A percentile compares a stretch with the other conserved stretches of the same genome.
Conservation (phyloP, 2,329 filamentous ascomycete species). For the Stromatinia cepivora region DNA sequence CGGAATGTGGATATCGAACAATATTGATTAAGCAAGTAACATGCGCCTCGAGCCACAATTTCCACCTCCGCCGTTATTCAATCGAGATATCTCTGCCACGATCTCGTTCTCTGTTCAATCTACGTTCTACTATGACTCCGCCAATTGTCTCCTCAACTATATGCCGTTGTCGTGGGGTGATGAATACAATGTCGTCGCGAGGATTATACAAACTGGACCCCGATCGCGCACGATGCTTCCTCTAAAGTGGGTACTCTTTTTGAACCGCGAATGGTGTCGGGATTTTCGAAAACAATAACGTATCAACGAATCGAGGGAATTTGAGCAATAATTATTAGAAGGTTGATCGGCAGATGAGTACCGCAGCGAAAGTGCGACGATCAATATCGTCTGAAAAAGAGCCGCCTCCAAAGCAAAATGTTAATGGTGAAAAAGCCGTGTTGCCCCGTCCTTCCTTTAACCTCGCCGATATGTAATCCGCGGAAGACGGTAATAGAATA, state of each 20-base stretch:
- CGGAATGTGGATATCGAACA: conserved; percentile 58
- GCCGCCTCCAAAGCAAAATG: conserved; percentile 23
- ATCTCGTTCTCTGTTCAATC: conserved; percentile 28
- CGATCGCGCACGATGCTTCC: conserved; percentile 25
- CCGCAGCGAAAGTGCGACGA: conserved; percentile 29
- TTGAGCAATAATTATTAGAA: conserved; percentile 2
- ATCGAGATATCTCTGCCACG: conserved; percentile 41
- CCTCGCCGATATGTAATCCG: conserved; percentile 27
- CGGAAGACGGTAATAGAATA: conserved; percentile 20
- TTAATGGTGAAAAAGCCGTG: conserved; percentile 22
- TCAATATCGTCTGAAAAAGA: conserved; percentile 29
- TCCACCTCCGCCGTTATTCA: conserved; percentile 49
- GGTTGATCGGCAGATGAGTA: conserved; percentile 22
- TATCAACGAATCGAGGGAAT: conserved; percentile 13
- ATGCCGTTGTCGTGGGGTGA: conserved; percentile 20
- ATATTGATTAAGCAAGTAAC: conserved; percentile 30
- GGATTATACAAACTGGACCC: conserved; percentile 34
- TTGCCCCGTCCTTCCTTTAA: conserved; percentile 27
- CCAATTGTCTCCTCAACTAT: conserved; percentile 25
- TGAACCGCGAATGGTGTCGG: conserved; percentile 23
- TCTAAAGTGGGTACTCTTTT: conserved; percentile 22
- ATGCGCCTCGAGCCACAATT: conserved; percentile 34
- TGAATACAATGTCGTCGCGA: conserved; percentile 28
- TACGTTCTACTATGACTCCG: not conserved
- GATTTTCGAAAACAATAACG: conserved; percentile 23